Base-by-base conservation (phyloP, 2,329 filamentous ascomycete species). In the Fusarium graminum region DNA sequence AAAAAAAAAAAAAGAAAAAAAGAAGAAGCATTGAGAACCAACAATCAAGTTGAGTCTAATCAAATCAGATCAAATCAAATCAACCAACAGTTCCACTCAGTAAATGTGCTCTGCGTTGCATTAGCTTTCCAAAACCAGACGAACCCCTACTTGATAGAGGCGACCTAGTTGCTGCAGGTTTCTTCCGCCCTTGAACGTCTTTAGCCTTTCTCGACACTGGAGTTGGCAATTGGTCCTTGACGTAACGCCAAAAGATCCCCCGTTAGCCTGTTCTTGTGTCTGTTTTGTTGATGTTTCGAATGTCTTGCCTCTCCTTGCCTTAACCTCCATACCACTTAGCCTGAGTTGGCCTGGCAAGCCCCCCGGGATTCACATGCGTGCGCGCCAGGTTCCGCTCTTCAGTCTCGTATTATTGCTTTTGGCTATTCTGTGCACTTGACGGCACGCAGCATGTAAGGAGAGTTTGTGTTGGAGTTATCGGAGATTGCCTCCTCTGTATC, bases 281-380 rank as follows among this genome's bases (percentile, higher is more conserved):
- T 69, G 42, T 60, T 51, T 64, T 58, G 47, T 41, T 36, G 43
- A 30, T 67, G 54, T 68, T 67, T 63, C 71, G 44, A 50, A 64
- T 70, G 68, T 68, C 65, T 69, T 50, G 55, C 65, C 34, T 66
- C 69, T 72, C 69, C 69, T 72, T 72, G 65, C 69, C 61, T 72
- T 54, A 49, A 66, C 51, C 47, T 63, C 60, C 65, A 69, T 69
- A 66, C 61, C 65, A 63, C 69, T 62, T 68, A 57, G 44, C 68
- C 65, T 47, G 59, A 72, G 68, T 66, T 53, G 63, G 69, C 59
- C 57, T 63, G 54, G 59, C 59, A 63, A 63, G 52, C 59, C 59
- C 40, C 34, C 16, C 34, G n/a, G 34, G 34, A 36, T n/a, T 16
- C 51, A 57, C 53, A 63, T 57, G 55, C 53, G 42, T 47, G 59